Conservation (phyloP, 2,329 filamentous ascomycete species). For the Didymella segeticola region DNA sequence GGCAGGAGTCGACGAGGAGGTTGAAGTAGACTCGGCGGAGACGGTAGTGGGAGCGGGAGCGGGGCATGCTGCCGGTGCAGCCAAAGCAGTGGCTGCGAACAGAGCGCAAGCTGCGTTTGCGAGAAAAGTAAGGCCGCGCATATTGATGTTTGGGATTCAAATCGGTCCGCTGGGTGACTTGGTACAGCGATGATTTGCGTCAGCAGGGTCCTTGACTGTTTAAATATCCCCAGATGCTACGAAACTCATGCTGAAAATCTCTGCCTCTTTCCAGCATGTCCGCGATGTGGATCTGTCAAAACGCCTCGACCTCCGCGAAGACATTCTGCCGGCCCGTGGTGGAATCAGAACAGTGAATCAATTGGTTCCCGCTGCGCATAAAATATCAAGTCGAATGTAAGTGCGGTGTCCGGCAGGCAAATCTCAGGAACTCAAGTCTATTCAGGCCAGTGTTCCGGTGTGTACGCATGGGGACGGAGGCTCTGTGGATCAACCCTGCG, state of each 20-base stretch:
- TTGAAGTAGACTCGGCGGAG: neutral
- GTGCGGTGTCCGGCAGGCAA: conserved; percentile 1
- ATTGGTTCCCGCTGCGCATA: conserved; percentile 9
- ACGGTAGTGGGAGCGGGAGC: neutral
- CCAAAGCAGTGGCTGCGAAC: conserved; percentile 2
- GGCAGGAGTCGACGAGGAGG: neutral
- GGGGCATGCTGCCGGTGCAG: conserved; percentile 9
- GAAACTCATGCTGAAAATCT: conserved; percentile 9
- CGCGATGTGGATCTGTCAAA: conserved; percentile 12
- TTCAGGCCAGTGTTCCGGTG: conserved; percentile 14
- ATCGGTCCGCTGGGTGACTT: conserved; percentile 3
- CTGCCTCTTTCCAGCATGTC: conserved; percentile 10
- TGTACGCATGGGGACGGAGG: conserved; percentile 2
- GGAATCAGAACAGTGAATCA: neutral
- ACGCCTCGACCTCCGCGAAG: conserved; percentile 9
- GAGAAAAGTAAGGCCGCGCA: conserved; percentile 12
- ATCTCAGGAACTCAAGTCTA: conserved; percentile 1
- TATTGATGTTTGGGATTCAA: neutral
- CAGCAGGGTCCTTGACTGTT: conserved; percentile 3
- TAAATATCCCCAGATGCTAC: conserved; percentile 5
- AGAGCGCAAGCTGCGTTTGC: conserved; percentile 9
- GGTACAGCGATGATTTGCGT: conserved; percentile 8
- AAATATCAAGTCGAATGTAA: conserved; percentile 5
- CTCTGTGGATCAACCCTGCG: conserved; percentile 17
- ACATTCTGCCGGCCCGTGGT: conserved; percentile 5